phyloP scores from a whole-genome alignment of 257 asterid species.

The Coffea eugenioides region DNA sequence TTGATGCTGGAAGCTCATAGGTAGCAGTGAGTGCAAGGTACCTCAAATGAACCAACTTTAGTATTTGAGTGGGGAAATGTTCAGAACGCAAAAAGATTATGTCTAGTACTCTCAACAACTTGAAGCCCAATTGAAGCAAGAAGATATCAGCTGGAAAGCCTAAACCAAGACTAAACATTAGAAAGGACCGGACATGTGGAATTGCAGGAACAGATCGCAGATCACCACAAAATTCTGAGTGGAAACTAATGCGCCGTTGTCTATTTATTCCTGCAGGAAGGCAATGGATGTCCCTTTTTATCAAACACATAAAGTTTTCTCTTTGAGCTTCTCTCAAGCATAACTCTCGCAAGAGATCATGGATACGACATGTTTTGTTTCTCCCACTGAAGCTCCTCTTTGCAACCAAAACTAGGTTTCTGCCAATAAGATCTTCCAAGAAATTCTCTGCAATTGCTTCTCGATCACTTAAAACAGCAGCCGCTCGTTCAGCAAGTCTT shows the following conservation, averaged over 20 bases:
- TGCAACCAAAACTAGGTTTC: slow-evolving; percentile 27
- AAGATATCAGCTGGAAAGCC: background rate
- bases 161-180: background rate
- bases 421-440: slow-evolving; percentile 33
- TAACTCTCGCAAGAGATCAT: slow-evolving; percentile 32
- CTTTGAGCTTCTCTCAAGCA: slow-evolving; percentile 29
- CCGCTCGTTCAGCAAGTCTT: no score
- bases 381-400: slow-evolving; percentile 18
- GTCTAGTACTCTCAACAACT: slow-evolving; percentile 34
- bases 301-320: slow-evolving; percentile 28
- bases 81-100: slow-evolving; percentile 17
- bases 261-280: background rate
- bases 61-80: slow-evolving; percentile 25
- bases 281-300: background rate
- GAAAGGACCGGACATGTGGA: slow-evolving; percentile 3
- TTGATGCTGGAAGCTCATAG: slow-evolving; percentile 16
- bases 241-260: slow-evolving; percentile 17
- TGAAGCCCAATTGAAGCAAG: slow-evolving; percentile 11
- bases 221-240: slow-evolving; percentile 16
- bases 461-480: no score
- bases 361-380: slow-evolving; percentile 31
- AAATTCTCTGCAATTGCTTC: slow-evolving; percentile 32
- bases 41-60: slow-evolving; percentile 21
- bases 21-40: slow-evolving; percentile 29
- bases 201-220: slow-evolving; percentile 12